phyloP scores from a whole-genome alignment of 768 basidiomycete genomes.

The Xanthoconium stramineum region DNA sequence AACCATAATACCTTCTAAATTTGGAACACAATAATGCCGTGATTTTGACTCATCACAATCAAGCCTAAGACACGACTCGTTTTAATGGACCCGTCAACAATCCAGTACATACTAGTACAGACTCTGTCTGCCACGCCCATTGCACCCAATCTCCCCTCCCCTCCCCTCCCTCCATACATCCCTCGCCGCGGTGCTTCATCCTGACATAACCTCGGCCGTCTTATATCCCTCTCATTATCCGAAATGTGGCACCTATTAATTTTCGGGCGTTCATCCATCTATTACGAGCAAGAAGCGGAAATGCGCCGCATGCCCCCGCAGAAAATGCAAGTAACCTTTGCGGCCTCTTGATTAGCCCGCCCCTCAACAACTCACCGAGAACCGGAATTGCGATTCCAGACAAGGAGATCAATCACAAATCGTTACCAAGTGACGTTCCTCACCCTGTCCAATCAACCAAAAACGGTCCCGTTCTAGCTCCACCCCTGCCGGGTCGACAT shows the following conservation, averaged over 20 bases:
- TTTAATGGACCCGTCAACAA: constrained; percentile 19
- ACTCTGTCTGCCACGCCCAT: constrained; percentile 43
- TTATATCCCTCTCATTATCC: constrained; percentile 38
- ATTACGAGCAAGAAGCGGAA: constrained; percentile 20
- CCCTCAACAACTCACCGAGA: not conserved
- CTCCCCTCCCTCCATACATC: constrained; percentile 63
- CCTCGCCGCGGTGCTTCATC: constrained; percentile 34
- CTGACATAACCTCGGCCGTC: constrained; percentile 19
- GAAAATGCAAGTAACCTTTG: constrained; percentile 23
- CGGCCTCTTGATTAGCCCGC: constrained; percentile 8
- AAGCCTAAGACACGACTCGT: not conserved
- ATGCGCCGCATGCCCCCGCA: constrained; percentile 1
- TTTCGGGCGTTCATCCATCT: constrained; percentile 37
- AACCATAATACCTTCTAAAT: constrained; percentile 29
- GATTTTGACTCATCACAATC: not conserved
- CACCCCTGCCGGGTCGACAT: constrained; percentile 20
- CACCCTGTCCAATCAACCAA: not conserved
- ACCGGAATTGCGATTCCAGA: not conserved
- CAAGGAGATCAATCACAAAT: not conserved
- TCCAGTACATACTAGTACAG: constrained; percentile 42
- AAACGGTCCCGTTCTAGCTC: not conserved
- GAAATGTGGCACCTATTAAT: constrained; percentile 52
- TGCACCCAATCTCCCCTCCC: constrained; percentile 50
- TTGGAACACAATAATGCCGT: constrained; percentile 26
- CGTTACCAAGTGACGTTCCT: not conserved